Evolutionary conservation across 1,139 yeast genomes (phyloP).

Genomic region (Blastobotrys proliferans): DNA sequence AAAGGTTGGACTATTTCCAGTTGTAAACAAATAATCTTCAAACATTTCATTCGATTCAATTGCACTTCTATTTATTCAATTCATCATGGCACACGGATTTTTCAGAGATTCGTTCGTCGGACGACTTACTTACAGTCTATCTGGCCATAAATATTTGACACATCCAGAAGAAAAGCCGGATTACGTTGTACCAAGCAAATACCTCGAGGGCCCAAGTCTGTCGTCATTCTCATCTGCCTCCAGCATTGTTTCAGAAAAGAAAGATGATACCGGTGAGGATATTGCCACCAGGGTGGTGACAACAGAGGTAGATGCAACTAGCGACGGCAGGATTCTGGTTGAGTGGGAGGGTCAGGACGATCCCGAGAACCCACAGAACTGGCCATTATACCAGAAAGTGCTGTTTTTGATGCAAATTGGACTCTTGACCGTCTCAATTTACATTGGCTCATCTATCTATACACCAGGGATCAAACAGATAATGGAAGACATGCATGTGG

Average conservation of each 20-base stretch:
- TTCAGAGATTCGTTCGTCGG: slow-evolving; percentile 18
- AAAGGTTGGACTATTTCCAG: too few species aligned
- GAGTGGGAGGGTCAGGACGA: slow-evolving; percentile 64
- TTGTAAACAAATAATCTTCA: too few species aligned
- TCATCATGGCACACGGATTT: slow-evolving; percentile 10
- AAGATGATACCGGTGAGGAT: slow-evolving; percentile 39
- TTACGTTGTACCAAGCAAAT: slow-evolving; percentile 19
- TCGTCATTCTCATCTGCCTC: background rate
- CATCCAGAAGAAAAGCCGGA: slow-evolving; percentile 19
- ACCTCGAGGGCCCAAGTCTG: slow-evolving; percentile 3
- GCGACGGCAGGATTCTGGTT: slow-evolving; percentile 34
- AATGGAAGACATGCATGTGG: slow-evolving; percentile 41
- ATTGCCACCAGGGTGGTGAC: too few species aligned
- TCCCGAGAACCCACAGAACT: slow-evolving; percentile 58
- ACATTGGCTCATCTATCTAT: slow-evolving; percentile 59
- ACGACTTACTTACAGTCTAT: slow-evolving; percentile 14
- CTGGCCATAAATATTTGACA: slow-evolving; percentile 15
- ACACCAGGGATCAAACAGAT: slow-evolving; percentile 51
- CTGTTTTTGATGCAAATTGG: slow-evolving; percentile 41
- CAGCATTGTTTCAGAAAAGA: background rate
- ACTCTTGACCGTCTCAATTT: slow-evolving; percentile 48
- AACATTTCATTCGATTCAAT: too few species aligned
- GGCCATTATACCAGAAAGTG: slow-evolving; percentile 43
- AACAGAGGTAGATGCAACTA: too few species aligned
- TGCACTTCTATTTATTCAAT: too few species aligned